Percentiles rank a stretch among this genome's conserved stretches.
These are phyloP conservation scores for Hemileia vastatrix DNA, from an alignment of 1,284 basidiomycete species.

Conservation along the genomic window DNA sequence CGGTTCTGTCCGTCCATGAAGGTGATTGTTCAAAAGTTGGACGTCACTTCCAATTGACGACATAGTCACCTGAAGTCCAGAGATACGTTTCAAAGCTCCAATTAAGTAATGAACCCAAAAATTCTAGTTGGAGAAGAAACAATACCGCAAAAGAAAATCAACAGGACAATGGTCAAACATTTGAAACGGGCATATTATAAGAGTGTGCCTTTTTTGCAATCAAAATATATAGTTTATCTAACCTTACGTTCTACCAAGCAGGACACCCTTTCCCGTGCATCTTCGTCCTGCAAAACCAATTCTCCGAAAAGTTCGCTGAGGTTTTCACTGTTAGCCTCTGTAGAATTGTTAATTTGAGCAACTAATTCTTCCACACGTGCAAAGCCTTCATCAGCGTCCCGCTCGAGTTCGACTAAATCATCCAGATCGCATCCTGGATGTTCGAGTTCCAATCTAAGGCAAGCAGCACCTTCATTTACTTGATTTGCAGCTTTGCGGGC, in stretches of 20 bases:
- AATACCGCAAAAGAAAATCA: too few relatives aligned
- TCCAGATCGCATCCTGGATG: conserved; percentile 10
- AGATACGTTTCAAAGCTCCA: conserved; percentile 47
- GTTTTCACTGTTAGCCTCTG: not conserved
- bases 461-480: conserved; percentile 11
- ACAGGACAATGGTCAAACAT: too few relatives aligned
- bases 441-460: conserved; percentile 3
- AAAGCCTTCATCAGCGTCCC: conserved; percentile 20
- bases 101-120: conserved; percentile 25
- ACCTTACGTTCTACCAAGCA: conserved; percentile 21
- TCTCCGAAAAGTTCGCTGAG: conserved; percentile 6
- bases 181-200: too few relatives aligned
- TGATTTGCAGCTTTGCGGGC: conserved; percentile 2
- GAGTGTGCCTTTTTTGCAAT: too few relatives aligned
- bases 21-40: conserved; percentile 42
- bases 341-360: not conserved
- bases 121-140: conserved; percentile 4
- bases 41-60: conserved; percentile 59
- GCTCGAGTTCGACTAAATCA: conserved; percentile 15
- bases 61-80: conserved; percentile 58
- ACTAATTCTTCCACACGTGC: conserved; percentile 11
- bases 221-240: too few relatives aligned
- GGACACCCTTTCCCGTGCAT: conserved; percentile 12
- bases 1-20: conserved; percentile 50
- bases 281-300: conserved; percentile 12